phyloP scores from a whole-genome alignment of 2,329 filamentous ascomycete genomes.

The Chrysosporium queenslandicum region DNA sequence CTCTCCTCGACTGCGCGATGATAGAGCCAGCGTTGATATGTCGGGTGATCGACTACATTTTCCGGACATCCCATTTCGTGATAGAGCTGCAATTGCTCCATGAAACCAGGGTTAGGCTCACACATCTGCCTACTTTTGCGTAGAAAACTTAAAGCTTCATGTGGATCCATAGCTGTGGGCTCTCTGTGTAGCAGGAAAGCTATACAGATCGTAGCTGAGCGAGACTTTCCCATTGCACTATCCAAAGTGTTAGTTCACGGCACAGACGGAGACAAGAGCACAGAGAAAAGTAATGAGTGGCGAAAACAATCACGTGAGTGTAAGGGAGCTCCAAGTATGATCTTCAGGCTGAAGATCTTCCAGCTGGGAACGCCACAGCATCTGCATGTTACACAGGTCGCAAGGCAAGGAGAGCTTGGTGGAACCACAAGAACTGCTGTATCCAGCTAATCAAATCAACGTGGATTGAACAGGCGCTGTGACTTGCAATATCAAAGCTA shows the following conservation, averaged over 20 bases:
- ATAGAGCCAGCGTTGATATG: slow-evolving; percentile 73
- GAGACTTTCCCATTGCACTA: slow-evolving; percentile 93
- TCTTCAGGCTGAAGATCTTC: neutral
- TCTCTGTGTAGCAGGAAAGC: slow-evolving; percentile 65
- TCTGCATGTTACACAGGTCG: slow-evolving; percentile 1
- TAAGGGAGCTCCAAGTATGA: neutral
- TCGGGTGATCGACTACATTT: slow-evolving; percentile 56
- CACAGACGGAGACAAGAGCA: too few species aligned
- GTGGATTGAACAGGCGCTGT: neutral
- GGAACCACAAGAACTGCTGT: neutral
- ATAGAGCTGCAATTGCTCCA: slow-evolving; percentile 77
- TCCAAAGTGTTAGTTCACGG: slow-evolving; percentile 1
- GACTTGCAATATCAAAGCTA: neutral
- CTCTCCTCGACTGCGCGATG: slow-evolving; percentile 55
- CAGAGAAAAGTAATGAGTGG: neutral
- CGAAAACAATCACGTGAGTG: neutral
- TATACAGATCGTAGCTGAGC: slow-evolving; percentile 72
- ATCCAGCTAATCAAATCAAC: neutral
- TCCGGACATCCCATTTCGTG: slow-evolving; percentile 74
- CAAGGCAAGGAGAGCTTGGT: neutral
- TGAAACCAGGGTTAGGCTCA: slow-evolving; percentile 86
- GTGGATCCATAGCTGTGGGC: slow-evolving; percentile 48
- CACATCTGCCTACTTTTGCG: slow-evolving; percentile 63
- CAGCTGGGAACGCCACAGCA: neutral
- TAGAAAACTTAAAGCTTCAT: slow-evolving; percentile 60